Conservation (phyloP, 78 protist species). For the Ministeria vibrans region DNA sequence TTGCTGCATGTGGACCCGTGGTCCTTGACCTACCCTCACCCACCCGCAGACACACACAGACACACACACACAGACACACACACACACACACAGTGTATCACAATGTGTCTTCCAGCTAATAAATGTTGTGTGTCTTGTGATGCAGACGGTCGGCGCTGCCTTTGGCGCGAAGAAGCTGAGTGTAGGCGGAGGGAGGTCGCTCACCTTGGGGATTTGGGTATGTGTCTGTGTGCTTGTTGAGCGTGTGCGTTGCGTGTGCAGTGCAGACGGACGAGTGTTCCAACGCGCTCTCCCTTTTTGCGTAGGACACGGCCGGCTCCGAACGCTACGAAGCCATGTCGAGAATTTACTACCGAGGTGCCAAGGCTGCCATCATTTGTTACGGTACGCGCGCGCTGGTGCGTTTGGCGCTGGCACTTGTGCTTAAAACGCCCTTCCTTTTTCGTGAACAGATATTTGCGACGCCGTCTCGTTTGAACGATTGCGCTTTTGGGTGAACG, state of each 20-base stretch:
- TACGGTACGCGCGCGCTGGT: not conserved
- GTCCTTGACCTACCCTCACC: not conserved
- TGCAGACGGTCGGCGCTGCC: slow-evolving; percentile 1
- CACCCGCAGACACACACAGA: not conserved
- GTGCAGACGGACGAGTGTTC: too few relatives aligned
- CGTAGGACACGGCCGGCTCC: slow-evolving; percentile 20
- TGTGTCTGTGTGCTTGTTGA: not conserved
- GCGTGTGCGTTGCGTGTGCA: too few relatives aligned
- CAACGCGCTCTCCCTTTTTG: too few relatives aligned
- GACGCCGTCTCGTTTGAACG: not conserved
- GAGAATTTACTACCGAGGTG: not conserved
- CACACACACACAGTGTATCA: not conserved
- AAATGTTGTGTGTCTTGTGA: not conserved
- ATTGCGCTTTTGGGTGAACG: not conserved
- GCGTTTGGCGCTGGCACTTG: not conserved
- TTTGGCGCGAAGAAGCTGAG: not conserved
- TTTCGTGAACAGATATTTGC: not conserved
- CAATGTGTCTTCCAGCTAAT: too few relatives aligned
- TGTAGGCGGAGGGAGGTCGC: not conserved
- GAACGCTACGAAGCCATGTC: slow-evolving; percentile 11
- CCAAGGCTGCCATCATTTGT: not conserved
- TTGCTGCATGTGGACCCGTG: too few relatives aligned
- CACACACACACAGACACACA: not conserved
- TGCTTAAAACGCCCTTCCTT: not conserved
- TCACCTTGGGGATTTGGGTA: slow-evolving; percentile 16